phyloP scores from a whole-genome alignment of 139 green algal genomes.

The Volvox africanus region DNA sequence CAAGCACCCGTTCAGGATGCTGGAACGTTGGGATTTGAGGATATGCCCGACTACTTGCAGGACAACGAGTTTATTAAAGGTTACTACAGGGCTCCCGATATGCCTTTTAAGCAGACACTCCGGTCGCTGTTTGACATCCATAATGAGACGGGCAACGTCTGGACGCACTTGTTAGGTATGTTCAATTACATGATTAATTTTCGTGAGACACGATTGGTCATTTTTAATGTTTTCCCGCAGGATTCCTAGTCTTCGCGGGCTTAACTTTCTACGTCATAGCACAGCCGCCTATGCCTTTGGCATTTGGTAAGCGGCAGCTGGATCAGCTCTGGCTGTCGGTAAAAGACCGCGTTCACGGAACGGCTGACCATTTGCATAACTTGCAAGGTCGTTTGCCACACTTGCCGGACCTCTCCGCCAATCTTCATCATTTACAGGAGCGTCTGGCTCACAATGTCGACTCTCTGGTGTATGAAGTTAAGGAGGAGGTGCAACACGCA shows the following conservation, averaged over 20 bases:
- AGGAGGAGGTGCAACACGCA: conserved; percentile 47
- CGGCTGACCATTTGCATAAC: conserved; percentile 36
- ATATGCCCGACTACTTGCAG: conserved; percentile 75
- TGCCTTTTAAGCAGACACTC: conserved; percentile 70
- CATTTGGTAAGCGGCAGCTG: conserved; percentile 65
- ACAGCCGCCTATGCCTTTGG: conserved; percentile 64
- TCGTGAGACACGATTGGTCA: too few relatives aligned
- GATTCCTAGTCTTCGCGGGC: conserved; percentile 79
- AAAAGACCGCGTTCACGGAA: conserved; percentile 45
- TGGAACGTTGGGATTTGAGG: background rate
- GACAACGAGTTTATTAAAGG: conserved; percentile 92
- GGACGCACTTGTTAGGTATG: conserved; percentile 85
- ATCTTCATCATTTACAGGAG: conserved; percentile 60
- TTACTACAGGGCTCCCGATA: conserved; percentile 78
- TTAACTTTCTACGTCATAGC: conserved; percentile 70
- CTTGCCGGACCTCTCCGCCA: conserved; percentile 26
- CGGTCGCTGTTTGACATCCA: conserved; percentile 88
- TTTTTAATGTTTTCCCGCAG: conserved; percentile 53
- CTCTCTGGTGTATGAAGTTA: conserved; percentile 33
- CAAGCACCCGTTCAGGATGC: background rate
- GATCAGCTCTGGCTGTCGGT: conserved; percentile 61
- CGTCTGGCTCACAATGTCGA: conserved; percentile 46
- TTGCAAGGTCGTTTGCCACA: conserved; percentile 7
- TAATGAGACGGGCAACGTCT: conserved; percentile 97
- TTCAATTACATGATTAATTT: background rate